Percentiles rank a stretch among this genome's conserved stretches.
These are phyloP conservation scores for Hippophae tibetana DNA, from an alignment of 306 rosid species.

Conservation along the genomic window DNA sequence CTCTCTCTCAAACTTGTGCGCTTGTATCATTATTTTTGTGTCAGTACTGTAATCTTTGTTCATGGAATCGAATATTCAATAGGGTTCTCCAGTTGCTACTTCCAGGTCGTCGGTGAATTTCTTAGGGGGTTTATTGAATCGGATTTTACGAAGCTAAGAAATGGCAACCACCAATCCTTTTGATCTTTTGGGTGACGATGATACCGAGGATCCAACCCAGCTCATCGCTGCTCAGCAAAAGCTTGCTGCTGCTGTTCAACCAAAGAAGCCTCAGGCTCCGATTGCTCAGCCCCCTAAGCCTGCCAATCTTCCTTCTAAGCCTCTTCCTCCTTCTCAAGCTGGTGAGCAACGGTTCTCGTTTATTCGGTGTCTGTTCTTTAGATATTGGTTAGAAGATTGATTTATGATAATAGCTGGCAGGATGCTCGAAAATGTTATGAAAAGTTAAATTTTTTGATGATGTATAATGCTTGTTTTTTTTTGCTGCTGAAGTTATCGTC, in stretches of 20 bases:
- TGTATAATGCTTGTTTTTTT: too few relatives aligned
- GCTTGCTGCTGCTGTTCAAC: slow-evolving; percentile 6
- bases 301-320: slow-evolving; percentile 55
- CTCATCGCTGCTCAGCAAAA: slow-evolving; percentile 36
- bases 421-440: too few relatives aligned
- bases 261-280: slow-evolving; percentile 32
- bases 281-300: slow-evolving; percentile 37
- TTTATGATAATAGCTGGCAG: neutral
- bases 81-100: slow-evolving; percentile 27
- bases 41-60: neutral
- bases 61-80: slow-evolving; percentile 29
- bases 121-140: slow-evolving; percentile 9
- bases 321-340: slow-evolving; percentile 54
- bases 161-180: slow-evolving; percentile 60
- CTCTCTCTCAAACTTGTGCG: too few relatives aligned
- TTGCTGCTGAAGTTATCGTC: too few relatives aligned
- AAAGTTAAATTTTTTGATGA: too few relatives aligned
- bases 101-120: slow-evolving; percentile 13
- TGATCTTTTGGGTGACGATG: slow-evolving; percentile 52
- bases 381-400: neutral
- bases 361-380: neutral
- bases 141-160: slow-evolving; percentile 16
- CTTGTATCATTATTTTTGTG: neutral
- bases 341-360: slow-evolving; percentile 12
- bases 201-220: slow-evolving; percentile 43